phyloP scores from a whole-genome alignment of 176 grass and related monocot genomes.

The Triticum timopheevii region DNA sequence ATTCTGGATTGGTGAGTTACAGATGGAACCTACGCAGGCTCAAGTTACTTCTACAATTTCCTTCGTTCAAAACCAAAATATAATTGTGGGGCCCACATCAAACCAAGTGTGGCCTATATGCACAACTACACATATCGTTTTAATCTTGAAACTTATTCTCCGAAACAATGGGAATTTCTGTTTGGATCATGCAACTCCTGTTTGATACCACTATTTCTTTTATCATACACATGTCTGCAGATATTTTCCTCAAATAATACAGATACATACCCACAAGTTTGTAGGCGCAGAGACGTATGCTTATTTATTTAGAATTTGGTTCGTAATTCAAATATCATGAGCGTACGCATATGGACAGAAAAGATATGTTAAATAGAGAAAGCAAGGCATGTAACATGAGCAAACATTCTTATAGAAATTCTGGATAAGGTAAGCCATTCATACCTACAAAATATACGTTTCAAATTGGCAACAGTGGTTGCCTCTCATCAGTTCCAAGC shows the following conservation, averaged over 20 bases:
- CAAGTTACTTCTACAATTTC: background rate
- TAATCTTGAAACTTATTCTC: background rate
- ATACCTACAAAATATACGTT: constrained; percentile 47
- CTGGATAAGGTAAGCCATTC: background rate
- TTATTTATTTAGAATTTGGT: background rate
- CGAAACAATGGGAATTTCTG: background rate
- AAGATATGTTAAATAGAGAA: background rate
- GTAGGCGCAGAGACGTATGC: background rate
- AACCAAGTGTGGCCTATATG: background rate
- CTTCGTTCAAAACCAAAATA: background rate
- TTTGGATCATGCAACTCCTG: background rate
- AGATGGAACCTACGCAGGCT: background rate
- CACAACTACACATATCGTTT: background rate
- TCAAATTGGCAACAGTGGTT: constrained; percentile 78
- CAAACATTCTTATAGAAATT: background rate
- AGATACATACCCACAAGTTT: background rate
- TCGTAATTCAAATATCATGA: constrained; percentile 3
- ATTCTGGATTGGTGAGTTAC: background rate
- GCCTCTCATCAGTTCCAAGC: constrained; percentile 74
- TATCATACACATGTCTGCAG: background rate
- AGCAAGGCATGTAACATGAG: constrained; percentile 1
- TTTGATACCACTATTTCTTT: constrained; percentile 7
- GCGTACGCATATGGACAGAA: background rate
- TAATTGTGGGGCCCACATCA: background rate
- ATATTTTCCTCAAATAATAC: constrained; percentile 2